Conservation (phyloP, 768 basidiomycete genomes). For the Lactarius pseudohatsudake region DNA sequence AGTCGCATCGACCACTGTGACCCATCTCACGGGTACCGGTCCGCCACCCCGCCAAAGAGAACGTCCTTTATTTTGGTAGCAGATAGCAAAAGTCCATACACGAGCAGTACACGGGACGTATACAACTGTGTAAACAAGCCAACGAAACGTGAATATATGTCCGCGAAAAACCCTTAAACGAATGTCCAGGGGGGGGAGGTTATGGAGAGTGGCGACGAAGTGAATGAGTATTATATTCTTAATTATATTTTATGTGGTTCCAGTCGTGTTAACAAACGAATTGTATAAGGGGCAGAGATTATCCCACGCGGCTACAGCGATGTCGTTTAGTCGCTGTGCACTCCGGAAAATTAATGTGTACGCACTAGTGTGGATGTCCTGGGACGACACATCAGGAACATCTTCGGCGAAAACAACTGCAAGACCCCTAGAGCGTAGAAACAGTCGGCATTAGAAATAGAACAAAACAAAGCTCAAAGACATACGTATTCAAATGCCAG, state of each 20-base stretch:
- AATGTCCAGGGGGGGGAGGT: background rate
- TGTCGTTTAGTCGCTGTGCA: background rate
- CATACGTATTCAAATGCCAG: conserved; percentile 33
- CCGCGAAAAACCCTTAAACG: background rate
- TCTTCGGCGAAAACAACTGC: conserved; percentile 28
- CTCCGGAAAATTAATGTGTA: background rate
- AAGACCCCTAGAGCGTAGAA: conserved; percentile 18
- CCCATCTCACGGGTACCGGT: background rate
- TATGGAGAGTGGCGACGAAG: background rate
- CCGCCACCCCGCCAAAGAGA: too few relatives aligned
- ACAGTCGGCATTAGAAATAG: background rate
- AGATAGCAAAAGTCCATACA: background rate
- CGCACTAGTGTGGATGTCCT: conserved; percentile 9
- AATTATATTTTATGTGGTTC: background rate
- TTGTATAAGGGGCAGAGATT: conserved; percentile 25
- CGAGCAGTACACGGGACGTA: background rate
- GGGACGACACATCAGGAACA: conserved; percentile 12
- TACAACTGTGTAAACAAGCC: background rate
- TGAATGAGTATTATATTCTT: background rate
- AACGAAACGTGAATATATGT: background rate
- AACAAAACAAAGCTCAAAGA: background rate
- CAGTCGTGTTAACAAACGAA: conserved; percentile 1
- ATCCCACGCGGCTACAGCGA: conserved; percentile 18
- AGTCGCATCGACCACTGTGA: too few relatives aligned
- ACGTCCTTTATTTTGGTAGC: background rate